A percentile compares a stretch with the other conserved stretches of the same genome.
phyloP scores from a whole-genome alignment of 352 stramenopile genomes.

The Globisporangium perplexum region DNA sequence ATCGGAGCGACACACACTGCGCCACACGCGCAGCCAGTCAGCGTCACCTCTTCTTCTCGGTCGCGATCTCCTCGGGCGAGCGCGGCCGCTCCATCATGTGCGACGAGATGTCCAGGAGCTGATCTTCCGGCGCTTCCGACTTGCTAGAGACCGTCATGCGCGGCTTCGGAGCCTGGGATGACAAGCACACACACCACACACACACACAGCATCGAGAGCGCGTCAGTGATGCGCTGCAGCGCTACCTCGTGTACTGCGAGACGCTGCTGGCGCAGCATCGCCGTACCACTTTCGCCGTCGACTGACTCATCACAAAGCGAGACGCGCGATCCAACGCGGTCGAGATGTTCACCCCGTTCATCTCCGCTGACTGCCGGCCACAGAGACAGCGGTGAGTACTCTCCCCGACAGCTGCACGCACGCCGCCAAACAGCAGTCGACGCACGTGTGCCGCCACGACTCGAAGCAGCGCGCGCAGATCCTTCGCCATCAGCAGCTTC shows the following conservation, averaged over 20 bases:
- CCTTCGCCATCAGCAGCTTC: slow-evolving; percentile 53
- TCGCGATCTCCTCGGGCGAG: slow-evolving; percentile 23
- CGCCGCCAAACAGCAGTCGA: neutral
- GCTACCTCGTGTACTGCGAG: neutral
- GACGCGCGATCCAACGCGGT: slow-evolving; percentile 50
- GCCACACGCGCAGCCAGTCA: neutral
- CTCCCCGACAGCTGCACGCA: neutral
- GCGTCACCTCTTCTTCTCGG: slow-evolving; percentile 41
- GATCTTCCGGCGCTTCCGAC: slow-evolving; percentile 66
- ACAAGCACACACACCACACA: neutral
- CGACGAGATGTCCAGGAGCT: slow-evolving; percentile 42
- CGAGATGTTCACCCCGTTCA: slow-evolving; percentile 64
- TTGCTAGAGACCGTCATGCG: slow-evolving; percentile 18
- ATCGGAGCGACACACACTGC: neutral
- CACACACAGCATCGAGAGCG: neutral
- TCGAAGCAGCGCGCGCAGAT: slow-evolving; percentile 47
- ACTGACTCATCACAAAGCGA: slow-evolving; percentile 22
- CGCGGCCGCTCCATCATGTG: slow-evolving; percentile 25
- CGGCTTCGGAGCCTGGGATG: slow-evolving; percentile 5
- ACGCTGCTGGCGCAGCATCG: neutral
- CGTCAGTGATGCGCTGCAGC: neutral
- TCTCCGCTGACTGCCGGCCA: slow-evolving; percentile 24
- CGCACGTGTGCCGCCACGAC: slow-evolving; percentile 60
- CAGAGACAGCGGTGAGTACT: neutral
- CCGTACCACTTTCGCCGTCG: slow-evolving; percentile 23